Conservation (phyloP, 257 asterid species). For the Solanum tacnaense region DNA sequence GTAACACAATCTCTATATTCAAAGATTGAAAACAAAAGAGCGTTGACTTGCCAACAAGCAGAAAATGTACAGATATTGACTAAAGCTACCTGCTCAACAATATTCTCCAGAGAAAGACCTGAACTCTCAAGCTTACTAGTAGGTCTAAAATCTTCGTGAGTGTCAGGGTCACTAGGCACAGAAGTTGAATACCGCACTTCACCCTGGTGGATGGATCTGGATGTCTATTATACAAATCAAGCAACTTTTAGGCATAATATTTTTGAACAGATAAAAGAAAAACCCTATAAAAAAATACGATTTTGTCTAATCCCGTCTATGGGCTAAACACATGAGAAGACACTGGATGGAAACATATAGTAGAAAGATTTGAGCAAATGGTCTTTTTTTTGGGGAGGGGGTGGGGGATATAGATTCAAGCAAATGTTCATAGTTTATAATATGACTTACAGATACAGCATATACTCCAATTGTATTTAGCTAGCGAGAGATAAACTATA, state of each 20-base stretch:
- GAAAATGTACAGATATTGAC: background rate
- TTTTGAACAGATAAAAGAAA: background rate
- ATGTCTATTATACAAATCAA: slow-evolving; percentile 25
- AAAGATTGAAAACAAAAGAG: background rate
- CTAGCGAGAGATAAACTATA: background rate
- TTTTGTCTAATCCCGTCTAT: background rate
- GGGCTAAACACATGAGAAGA: background rate
- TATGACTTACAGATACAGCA: background rate
- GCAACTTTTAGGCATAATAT: background rate
- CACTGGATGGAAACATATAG: background rate
- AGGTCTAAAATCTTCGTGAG: slow-evolving; percentile 81
- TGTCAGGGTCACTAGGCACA: slow-evolving; percentile 69
- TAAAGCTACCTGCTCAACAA: slow-evolving; percentile 67
- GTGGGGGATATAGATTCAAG: background rate
- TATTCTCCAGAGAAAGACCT: slow-evolving; percentile 42
- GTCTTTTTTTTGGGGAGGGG: too few relatives aligned
- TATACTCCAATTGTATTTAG: background rate
- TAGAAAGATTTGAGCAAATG: background rate
- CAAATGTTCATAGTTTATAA: background rate
- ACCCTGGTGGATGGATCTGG: slow-evolving; percentile 34
- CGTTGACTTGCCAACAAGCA: background rate
- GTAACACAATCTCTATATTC: background rate
- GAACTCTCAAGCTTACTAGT: slow-evolving; percentile 51
- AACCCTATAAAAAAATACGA: background rate
- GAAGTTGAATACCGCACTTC: slow-evolving; percentile 35